Evolutionary conservation across 2,329 filamentous ascomycete genomes (phyloP).

Genomic region (Pseudogymnoascus sp.): DNA sequence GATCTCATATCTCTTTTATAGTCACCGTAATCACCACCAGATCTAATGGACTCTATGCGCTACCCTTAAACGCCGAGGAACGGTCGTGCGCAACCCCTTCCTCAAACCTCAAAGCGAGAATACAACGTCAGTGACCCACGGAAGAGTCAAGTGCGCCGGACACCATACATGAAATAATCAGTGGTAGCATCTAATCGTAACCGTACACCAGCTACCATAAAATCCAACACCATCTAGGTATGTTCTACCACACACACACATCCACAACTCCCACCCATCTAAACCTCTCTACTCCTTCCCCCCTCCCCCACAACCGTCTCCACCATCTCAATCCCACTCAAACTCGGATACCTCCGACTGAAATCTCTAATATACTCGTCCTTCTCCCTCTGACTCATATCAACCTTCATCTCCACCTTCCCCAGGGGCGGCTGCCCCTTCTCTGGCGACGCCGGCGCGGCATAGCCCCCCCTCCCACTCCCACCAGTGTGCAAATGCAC

Average conservation of each 20-base stretch:
- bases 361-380: conserved; percentile 65
- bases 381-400: conserved; percentile 49
- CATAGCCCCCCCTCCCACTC: conserved; percentile 22
- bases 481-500: conserved; percentile 49
- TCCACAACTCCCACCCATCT: background rate
- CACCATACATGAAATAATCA: background rate
- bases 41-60: no score
- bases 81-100: background rate
- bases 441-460: conserved; percentile 16
- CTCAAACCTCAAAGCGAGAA: no score
- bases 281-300: conserved; percentile 6
- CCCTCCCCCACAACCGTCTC: conserved; percentile 23
- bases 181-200: background rate
- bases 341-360: conserved; percentile 75
- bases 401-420: conserved; percentile 31
- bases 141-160: background rate
- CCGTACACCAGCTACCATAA: background rate
- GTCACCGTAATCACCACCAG: no score
- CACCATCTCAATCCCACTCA: conserved; percentile 67
- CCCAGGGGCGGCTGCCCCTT: background rate
- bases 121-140: no score
- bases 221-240: background rate
- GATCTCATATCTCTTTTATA: no score
- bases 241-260: background rate
- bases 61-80: no score